Conservation (phyloP, 345 rosid genomes). For the Sisymbrium irio region DNA sequence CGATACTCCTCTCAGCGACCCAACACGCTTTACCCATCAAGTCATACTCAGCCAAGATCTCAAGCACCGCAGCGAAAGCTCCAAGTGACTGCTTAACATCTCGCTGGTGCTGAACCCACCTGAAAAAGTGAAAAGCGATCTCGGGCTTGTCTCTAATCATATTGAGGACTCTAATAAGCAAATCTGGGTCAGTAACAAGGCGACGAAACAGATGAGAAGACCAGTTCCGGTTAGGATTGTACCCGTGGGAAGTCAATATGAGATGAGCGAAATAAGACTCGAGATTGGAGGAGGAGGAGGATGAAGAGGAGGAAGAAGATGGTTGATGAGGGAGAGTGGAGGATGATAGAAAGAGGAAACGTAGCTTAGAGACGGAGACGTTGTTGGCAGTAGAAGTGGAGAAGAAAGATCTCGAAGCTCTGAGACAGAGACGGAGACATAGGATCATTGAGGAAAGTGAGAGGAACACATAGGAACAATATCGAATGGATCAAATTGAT, state of each 20-base stretch:
- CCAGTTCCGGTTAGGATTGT: constrained; percentile 42
- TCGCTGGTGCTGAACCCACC: constrained; percentile 55
- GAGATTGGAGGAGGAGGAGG: constrained; percentile 5
- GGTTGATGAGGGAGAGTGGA: constrained; percentile 26
- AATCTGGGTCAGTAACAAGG: constrained; percentile 45
- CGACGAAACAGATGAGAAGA: constrained; percentile 42
- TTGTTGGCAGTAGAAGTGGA: constrained; percentile 14
- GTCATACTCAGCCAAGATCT: constrained; percentile 51
- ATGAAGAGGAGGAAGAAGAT: constrained; percentile 2
- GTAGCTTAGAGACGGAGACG: constrained; percentile 38
- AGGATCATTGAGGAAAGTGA: constrained; percentile 60
- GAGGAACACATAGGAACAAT: constrained; percentile 34
- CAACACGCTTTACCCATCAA: constrained; percentile 49
- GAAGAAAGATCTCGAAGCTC: constrained; percentile 60
- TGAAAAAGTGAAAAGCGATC: constrained; percentile 53
- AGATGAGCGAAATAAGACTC: constrained; percentile 49
- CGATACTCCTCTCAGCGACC: constrained; percentile 52
- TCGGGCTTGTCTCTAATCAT: constrained; percentile 49
- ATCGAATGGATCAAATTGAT: constrained; percentile 15
- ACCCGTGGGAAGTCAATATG: constrained; percentile 41
- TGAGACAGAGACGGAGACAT: constrained; percentile 42
- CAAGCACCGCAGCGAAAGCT: constrained; percentile 47
- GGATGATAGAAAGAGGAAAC: constrained; percentile 36
- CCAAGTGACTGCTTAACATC: constrained; percentile 42
- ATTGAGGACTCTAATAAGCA: constrained; percentile 49